These are phyloP conservation scores for Podospora pseudocomata DNA, from an alignment of 495 filamentous ascomycete genomes.

Conservation along the genomic window DNA sequence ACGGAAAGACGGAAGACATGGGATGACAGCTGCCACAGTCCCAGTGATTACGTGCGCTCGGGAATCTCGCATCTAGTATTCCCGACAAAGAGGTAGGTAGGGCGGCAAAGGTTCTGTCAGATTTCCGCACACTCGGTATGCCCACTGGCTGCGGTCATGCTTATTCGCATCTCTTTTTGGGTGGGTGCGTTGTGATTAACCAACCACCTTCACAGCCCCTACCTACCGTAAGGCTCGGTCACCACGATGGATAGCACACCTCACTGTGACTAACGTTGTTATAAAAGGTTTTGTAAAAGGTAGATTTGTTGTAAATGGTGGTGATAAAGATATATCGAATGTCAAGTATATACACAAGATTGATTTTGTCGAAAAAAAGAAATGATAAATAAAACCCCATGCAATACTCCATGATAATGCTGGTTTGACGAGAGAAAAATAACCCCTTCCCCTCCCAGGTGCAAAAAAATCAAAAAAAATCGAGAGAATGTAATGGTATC, in stretches of 20 bases:
- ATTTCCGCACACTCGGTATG: neutral
- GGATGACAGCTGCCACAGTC: no score
- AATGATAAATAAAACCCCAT: neutral
- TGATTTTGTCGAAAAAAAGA: neutral
- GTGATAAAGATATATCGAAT: neutral
- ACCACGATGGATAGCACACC: no score
- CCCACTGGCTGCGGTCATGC: no score
- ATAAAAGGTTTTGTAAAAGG: no score
- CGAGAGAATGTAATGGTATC: slow-evolving; percentile 2
- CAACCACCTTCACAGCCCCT: no score
- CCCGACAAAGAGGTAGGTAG: neutral
- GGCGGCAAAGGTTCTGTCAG: neutral
- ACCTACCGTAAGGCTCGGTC: no score
- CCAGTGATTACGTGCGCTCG: neutral
- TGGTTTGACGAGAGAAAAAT: neutral
- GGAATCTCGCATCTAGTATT: neutral
- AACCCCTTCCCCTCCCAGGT: neutral
- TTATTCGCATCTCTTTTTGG: no score
- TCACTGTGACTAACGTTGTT: no score
- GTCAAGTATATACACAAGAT: neutral
- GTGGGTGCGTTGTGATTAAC: no score
- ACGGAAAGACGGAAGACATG: neutral
- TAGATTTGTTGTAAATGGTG: no score
- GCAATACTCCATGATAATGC: neutral
- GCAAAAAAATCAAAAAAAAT: neutral